These are phyloP conservation scores for Berberis vulgaris DNA, from an alignment of 164 flowering plant genomes.

Conservation along the genomic window DNA sequence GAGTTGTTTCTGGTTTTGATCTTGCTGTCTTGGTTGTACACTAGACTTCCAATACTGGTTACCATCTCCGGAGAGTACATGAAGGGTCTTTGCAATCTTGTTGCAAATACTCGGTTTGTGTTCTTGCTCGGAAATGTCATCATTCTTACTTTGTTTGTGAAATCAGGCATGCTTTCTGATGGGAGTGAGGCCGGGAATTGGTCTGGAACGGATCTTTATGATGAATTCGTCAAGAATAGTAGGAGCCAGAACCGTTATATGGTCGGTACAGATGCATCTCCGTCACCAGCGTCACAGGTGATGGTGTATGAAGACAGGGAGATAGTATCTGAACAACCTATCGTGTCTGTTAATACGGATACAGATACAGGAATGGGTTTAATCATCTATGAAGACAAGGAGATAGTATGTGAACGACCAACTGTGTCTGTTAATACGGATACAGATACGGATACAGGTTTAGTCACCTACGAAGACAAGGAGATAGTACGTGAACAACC, in stretches of 20 bases:
- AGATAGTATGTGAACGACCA: neutral
- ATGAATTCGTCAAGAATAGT: slow-evolving; percentile 37
- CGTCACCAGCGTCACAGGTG: slow-evolving; percentile 4
- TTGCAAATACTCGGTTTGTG: slow-evolving; percentile 39
- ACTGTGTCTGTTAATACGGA: too few relatives aligned
- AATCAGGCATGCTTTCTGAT: slow-evolving; percentile 35
- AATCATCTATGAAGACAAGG: neutral
- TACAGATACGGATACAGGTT: neutral
- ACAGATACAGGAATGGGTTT: neutral
- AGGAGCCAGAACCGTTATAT: slow-evolving; percentile 8
- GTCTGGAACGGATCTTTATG: slow-evolving; percentile 20
- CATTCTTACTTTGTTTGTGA: slow-evolving; percentile 37
- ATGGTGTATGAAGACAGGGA: neutral
- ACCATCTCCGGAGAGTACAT: slow-evolving; percentile 26
- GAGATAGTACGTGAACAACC: neutral
- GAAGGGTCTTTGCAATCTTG: slow-evolving; percentile 15
- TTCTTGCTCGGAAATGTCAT: slow-evolving; percentile 55
- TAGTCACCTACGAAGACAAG: neutral
- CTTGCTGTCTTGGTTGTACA: slow-evolving; percentile 36
- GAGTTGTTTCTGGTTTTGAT: slow-evolving; percentile 36
- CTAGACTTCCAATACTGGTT: slow-evolving; percentile 32
- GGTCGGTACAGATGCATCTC: neutral
- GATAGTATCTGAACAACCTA: neutral
- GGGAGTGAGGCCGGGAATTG: neutral
- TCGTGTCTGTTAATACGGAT: too few relatives aligned